Evolutionary conservation across 176 grass and related monocot species (phyloP), one percentile per base, ranked within the genome.

Genomic region (Coix lacrymajobi): DNA sequence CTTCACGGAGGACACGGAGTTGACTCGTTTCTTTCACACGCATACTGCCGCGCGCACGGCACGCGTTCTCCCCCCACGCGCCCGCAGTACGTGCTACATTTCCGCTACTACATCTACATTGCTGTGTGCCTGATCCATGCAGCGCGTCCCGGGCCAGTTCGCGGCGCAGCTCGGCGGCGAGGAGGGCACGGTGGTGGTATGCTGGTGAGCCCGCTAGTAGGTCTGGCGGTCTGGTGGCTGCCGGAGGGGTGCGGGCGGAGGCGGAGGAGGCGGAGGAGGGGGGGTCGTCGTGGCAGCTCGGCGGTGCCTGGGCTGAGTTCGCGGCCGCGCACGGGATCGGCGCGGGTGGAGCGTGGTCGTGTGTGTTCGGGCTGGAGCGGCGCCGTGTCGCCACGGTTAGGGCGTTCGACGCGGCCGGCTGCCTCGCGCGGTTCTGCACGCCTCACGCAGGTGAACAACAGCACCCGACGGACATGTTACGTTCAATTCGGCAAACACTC

Each of bases 171-270:
- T 83, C 54, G 52, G 20, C 79, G 62, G 33, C 79, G 79, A 17
- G 38, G 85, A 40, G 46, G 82, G 25, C 30, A 44, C 54, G 19
- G 66, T 28, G 57, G 56, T 3, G 28, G 68, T 79, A 46, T 74
- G 60, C 36, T 84, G 66, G 39, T 89, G 15, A 44, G 69, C 76
- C 87, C 60, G 75, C 3, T 84, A 60, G 87, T 81, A 79, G 87
- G n/a, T 73, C 67, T 68, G 76, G 48, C 87, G n/a, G n/a, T n/a
- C n/a, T n/a, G n/a, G n/a, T n/a, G n/a, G n/a, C n/a, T n/a, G n/a
- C n/a, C n/a, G n/a, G n/a, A n/a, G n/a, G n/a, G n/a, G n/a, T n/a
- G n/a, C 22, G 38, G 76, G 57, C 25, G 30, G 48, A 1, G 43
- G 32, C n/a, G n/a, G n/a, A n/a, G n/a, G n/a, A n/a, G n/a, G n/a